Evolutionary conservation across 768 basidiomycete genomes (phyloP).

Genomic region (Pleurotus platypus): DNA sequence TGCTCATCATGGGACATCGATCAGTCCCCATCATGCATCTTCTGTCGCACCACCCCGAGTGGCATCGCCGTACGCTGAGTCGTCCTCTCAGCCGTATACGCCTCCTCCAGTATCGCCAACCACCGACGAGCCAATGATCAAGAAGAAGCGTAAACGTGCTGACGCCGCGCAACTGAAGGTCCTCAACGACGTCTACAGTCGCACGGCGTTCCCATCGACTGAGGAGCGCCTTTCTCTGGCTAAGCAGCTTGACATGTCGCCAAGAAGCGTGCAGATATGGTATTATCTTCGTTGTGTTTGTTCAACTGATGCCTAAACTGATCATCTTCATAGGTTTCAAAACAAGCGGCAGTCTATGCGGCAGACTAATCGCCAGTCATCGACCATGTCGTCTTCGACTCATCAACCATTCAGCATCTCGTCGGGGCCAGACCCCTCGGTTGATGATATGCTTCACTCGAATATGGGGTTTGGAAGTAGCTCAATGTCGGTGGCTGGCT

Average conservation of each 20-base stretch:
- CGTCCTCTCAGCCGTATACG: slow-evolving; percentile 50
- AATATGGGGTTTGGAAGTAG: slow-evolving; percentile 26
- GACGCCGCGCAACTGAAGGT: slow-evolving; percentile 78
- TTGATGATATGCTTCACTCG: slow-evolving; percentile 35
- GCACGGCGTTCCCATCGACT: slow-evolving; percentile 85
- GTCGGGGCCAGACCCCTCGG: slow-evolving; percentile 28
- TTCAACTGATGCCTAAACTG: slow-evolving; percentile 14
- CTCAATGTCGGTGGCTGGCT: slow-evolving; percentile 27
- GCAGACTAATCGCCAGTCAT: slow-evolving; percentile 67
- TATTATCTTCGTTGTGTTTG: slow-evolving; percentile 28
- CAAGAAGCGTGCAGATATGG: slow-evolving; percentile 87
- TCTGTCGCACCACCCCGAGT: slow-evolving; percentile 18
- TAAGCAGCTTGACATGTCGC: slow-evolving; percentile 76
- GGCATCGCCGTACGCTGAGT: slow-evolving; percentile 37
- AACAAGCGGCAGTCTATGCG: slow-evolving; percentile 84
- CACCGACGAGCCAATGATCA: slow-evolving; percentile 67
- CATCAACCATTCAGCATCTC: slow-evolving; percentile 49
- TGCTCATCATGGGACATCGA: slow-evolving; percentile 20
- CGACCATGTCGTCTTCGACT: slow-evolving; percentile 35
- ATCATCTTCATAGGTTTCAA: slow-evolving; percentile 63
- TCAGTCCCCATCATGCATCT: slow-evolving; percentile 25
- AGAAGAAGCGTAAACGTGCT: slow-evolving; percentile 86
- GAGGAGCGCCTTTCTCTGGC: slow-evolving; percentile 80
- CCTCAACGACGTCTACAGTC: slow-evolving; percentile 73
- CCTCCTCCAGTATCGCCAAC: slow-evolving; percentile 47